A percentile compares a stretch with the other conserved stretches of the same genome.
Evolutionary conservation across 768 basidiomycete genomes (phyloP).

Genomic region (Leccinum imitatum): DNA sequence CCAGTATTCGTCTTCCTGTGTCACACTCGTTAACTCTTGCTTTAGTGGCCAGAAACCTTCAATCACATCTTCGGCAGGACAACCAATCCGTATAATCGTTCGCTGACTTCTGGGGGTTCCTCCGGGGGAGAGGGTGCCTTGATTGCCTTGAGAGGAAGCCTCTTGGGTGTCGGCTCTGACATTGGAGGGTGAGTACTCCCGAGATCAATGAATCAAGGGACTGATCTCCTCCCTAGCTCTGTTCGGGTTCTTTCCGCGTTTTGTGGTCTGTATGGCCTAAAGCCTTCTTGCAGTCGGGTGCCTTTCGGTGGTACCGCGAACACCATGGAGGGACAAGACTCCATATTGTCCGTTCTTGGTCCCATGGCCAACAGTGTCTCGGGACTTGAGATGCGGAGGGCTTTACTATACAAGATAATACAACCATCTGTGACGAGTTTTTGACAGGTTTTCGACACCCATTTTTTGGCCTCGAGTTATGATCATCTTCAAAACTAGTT

Average conservation of each 20-base stretch:
- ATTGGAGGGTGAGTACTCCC: conserved; percentile 61
- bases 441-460: too few relatives aligned
- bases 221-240: conserved; percentile 44
- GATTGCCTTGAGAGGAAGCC: conserved; percentile 46
- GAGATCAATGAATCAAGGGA: background rate
- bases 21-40: background rate
- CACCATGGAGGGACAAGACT: conserved; percentile 69
- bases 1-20: background rate
- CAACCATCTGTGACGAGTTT: conserved; percentile 27
- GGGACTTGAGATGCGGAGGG: conserved; percentile 52
- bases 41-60: conserved; percentile 73
- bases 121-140: conserved; percentile 87
- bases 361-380: conserved; percentile 60
- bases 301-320: conserved; percentile 68
- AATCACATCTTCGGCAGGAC: conserved; percentile 83
- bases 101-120: conserved; percentile 74
- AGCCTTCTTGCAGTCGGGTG: conserved; percentile 66
- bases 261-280: conserved; percentile 68
- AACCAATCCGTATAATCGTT: conserved; percentile 69
- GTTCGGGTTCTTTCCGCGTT: conserved; percentile 69
- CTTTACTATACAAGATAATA: too few relatives aligned
- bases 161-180: conserved; percentile 74
- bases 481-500: too few relatives aligned
- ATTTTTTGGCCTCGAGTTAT: too few relatives aligned
- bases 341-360: conserved; percentile 69